Percentiles rank a stretch among this genome's conserved stretches.
Conservation (phyloP, 495 filamentous ascomycete species). For the Physcia stellaris region DNA sequence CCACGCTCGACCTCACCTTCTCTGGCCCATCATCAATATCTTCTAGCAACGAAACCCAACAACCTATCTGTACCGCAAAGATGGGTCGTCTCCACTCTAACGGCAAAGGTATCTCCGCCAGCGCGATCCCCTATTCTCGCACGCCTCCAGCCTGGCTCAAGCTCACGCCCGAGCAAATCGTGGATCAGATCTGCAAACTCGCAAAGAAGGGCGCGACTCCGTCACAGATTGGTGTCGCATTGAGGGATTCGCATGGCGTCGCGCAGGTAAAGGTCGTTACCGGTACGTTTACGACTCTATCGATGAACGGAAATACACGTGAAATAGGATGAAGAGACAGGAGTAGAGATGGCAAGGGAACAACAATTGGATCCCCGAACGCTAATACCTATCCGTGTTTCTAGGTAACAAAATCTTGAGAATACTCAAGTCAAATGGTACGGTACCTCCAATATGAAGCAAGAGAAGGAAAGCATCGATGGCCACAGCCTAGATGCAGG, state of each 20-base stretch:
- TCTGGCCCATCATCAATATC: too few relatives aligned
- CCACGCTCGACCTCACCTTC: too few relatives aligned
- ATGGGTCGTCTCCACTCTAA: constrained; percentile 99
- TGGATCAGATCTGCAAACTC: constrained; percentile 97
- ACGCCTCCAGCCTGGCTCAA: constrained; percentile 84
- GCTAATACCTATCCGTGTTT: constrained; percentile 14
- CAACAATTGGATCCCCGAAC: too few relatives aligned
- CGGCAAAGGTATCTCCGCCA: constrained; percentile 95
- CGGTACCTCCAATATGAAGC: constrained; percentile 18
- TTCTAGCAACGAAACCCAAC: too few relatives aligned
- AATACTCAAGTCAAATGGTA: constrained; percentile 93
- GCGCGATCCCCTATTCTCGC: constrained; percentile 92
- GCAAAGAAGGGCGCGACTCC: constrained; percentile 92
- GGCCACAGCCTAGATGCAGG: background rate
- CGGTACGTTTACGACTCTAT: constrained; percentile 37
- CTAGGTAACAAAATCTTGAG: constrained; percentile 98
- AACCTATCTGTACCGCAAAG: too few relatives aligned
- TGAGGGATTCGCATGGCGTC: constrained; percentile 94
- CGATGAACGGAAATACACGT: background rate
- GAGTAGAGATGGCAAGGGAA: too few relatives aligned
- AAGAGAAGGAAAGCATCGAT: too few relatives aligned
- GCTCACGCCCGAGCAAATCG: constrained; percentile 78
- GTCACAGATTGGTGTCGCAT: constrained; percentile 95
- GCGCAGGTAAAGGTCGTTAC: constrained; percentile 94
- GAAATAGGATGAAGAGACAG: too few relatives aligned